Base-by-base conservation (phyloP, 148 eudicot species). In the Rhododendron kiyosumense region DNA sequence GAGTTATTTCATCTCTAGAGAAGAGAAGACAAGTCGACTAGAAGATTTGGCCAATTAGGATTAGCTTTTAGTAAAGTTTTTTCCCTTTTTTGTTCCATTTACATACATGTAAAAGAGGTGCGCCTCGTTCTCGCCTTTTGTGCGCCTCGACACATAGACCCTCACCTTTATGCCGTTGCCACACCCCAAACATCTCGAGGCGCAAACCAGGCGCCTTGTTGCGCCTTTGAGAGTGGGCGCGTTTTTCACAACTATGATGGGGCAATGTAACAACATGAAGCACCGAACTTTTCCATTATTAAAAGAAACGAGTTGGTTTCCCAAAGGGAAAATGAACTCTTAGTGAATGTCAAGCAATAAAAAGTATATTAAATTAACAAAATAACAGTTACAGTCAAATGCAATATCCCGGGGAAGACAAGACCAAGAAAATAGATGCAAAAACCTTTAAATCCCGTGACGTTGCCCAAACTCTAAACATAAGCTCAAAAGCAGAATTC, bases 401-500 rank as follows among this genome's bases (percentile, higher is more conserved):
- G 43, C 75, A 65, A 65, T 73, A 76, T 34, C 22, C 54, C 11
- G 9, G 43, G 75, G 57, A 32, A 74, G 22, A 57, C 48, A 5
- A 18, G 81, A 77, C 80, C 18, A 51, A 82, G 49, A 45, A 79
- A 83, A 52, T 79, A 81, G 80, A 38, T 28, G 73, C 61, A 74
- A 88, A 74, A 87, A 96, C 99, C 99, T 94, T 96, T 85, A 94
- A 90, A 86, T 97, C 99, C 86, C 96, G 93, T 75, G 98, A 97
- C 79, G 93, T 87, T 83, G 98, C 94, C 99, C 99, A 97, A 89
- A 93, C 93, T 91, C 94, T 90, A 86, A 97, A 92, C 83, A 97
- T 87, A 90, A 97, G 98, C 89, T 97, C 99, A 88, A 97, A 97
- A 38, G 94, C 98, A 88, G 97, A 94, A 87, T 97, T 93, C 84